Percentiles rank a stretch among this genome's conserved stretches.
Conservation (phyloP, 768 basidiomycete species). For the Omphalotus guepiniiformis region DNA sequence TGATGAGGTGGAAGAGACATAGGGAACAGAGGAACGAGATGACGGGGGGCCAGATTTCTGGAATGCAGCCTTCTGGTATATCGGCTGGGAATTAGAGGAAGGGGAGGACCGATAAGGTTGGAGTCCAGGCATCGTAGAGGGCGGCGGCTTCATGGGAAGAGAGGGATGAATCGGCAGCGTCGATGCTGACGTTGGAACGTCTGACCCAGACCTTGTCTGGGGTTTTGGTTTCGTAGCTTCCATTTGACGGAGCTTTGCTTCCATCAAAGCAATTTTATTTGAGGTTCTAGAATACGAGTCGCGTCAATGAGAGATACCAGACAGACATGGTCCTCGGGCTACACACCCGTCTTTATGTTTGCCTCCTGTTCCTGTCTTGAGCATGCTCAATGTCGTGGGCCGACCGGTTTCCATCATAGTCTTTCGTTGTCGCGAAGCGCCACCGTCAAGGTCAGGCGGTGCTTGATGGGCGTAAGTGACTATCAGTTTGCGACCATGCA, state of each 20-base stretch:
- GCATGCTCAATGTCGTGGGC: slow-evolving; percentile 83
- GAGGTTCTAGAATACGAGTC: slow-evolving; percentile 51
- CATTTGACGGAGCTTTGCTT: slow-evolving; percentile 90
- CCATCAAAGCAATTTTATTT: slow-evolving; percentile 92
- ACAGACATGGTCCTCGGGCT: background rate
- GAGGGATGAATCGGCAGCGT: slow-evolving; percentile 5
- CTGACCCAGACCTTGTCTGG: background rate
- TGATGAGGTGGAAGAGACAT: background rate
- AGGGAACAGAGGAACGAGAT: background rate
- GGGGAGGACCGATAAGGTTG: background rate
- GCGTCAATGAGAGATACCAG: slow-evolving; percentile 10
- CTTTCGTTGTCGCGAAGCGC: slow-evolving; percentile 28
- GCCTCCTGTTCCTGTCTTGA: slow-evolving; percentile 63
- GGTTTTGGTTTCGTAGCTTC: slow-evolving; percentile 34
- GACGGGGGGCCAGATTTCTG: background rate
- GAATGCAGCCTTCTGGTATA: background rate
- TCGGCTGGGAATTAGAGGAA: too few relatives aligned
- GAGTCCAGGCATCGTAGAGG: background rate
- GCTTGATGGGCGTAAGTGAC: slow-evolving; percentile 94
- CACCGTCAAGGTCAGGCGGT: slow-evolving; percentile 37
- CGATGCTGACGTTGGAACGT: slow-evolving; percentile 5
- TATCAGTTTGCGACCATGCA: slow-evolving; percentile 83
- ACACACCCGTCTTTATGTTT: slow-evolving; percentile 50
- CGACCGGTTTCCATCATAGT: slow-evolving; percentile 53
- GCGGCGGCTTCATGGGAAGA: slow-evolving; percentile 9